Evolutionary conservation across 306 rosid genomes (phyloP), one percentile per base, ranked within the genome.

Genomic region (Lathyrus sativus): DNA sequence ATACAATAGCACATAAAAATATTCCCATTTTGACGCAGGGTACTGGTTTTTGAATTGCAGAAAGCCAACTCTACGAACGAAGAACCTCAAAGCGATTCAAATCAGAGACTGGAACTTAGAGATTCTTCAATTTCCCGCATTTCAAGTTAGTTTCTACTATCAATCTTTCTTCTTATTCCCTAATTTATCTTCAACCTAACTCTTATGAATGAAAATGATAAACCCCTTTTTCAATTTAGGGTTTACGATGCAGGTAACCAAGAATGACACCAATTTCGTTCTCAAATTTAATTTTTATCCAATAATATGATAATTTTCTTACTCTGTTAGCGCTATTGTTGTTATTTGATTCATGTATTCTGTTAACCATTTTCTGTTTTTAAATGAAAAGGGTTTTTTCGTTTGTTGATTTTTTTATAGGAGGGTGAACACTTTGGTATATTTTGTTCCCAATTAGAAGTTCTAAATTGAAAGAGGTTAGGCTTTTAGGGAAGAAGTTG

Each of bases 91-190:
- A 67, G 18, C 54, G 44, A 67, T 13, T 22, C 68, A 57, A 74
- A 45, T 57, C 61, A 6, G 10, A 37, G 6, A 67, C 12, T 14
- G 3, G 4, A 46, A 58, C 5, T 33, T 44, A 24, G 14, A 10
- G 11, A 22, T 15, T 59, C 57, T 2, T 49, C 15, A 11, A 48
- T 13, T 49, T 8, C 56, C 7, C 28, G 14, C 37, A 24, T 0
- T 24, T 55, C 50, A 15, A 42, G 75, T 76, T 31, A 51, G 60
- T 76, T 53, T 69, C 65, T 62, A 9, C 57, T 26, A 67, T 67
- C 51, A 14, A 46, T 18, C 37, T 29, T 57, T 37, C 28, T 46
- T 46, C 7, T 26, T 14, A 45, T 68, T 15, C 70, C 38, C 26
- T 4, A 38, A 2, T 61, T 76, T 9, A 28, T 41, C 69, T 29